These are phyloP conservation scores for Papilionanthe hybrid DNA, from an alignment of 116 monocot genomes.

Conservation along the genomic window DNA sequence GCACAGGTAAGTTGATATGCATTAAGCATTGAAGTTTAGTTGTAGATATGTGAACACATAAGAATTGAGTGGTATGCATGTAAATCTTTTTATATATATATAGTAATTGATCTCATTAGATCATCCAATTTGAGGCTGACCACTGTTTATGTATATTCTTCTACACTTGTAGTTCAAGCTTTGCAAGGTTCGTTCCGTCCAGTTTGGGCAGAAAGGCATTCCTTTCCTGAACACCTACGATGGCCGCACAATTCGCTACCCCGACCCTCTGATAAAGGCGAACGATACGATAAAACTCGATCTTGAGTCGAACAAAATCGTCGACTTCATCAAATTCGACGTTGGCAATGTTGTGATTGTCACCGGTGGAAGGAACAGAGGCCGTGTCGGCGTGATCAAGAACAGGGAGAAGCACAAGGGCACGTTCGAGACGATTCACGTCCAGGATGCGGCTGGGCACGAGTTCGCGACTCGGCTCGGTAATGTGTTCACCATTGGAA, in stretches of 20 bases:
- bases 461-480: conserved; percentile 63
- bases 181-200: conserved; percentile 67
- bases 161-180: conserved; percentile 50
- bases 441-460: conserved; percentile 63
- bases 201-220: conserved; percentile 73
- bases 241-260: conserved; percentile 75
- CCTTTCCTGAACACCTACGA: conserved; percentile 69
- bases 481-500: conserved; percentile 67
- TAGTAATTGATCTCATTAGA: no score
- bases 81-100: neutral
- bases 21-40: no score
- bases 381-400: conserved; percentile 71
- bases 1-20: no score
- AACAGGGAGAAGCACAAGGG: conserved; percentile 80
- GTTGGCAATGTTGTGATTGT: conserved; percentile 79
- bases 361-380: conserved; percentile 75
- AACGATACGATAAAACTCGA: conserved; percentile 73
- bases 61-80: no score
- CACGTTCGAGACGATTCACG: conserved; percentile 63
- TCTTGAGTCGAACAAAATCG: conserved; percentile 52
- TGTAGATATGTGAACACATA: no score
- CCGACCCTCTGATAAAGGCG: conserved; percentile 62
- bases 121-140: no score
- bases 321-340: conserved; percentile 71
- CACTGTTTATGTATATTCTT: no score